Base-by-base conservation (phyloP, 2,329 filamentous ascomycete genomes). In the Fusarium citri region DNA sequence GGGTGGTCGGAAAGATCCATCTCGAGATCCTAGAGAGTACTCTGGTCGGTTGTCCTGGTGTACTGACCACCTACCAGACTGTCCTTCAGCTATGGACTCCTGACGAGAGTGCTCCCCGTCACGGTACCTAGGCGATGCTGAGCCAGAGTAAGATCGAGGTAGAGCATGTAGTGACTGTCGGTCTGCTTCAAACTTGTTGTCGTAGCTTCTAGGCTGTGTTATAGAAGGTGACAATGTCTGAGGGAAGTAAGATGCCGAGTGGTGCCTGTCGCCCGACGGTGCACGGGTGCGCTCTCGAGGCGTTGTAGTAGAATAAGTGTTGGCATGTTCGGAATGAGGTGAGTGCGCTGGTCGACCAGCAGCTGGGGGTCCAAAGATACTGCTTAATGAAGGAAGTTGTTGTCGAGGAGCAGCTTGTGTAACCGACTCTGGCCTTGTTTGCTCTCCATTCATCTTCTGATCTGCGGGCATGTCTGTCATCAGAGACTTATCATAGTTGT, bases 311-410 rank as follows among this genome's bases (percentile, higher is more conserved):
- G 80, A 74, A 45, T 83, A 82, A 40, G 81, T 76, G 20, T 78
- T 77, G n/a, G 81, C 80, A 25, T 83, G 82, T 34, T 87, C 85
- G 22, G 82, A 81, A 23, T 80, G 75, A 49, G 85, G 82, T 40
- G 86, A 85, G 63, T 82, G 80, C 51, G 83, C 72, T 26, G 83
- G 79, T 50, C 83, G 80, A 34, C 81, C 77, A 47, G 82, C 76
- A 8, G 83, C 78, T 14, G 83, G 80, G 8, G 84, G 84, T 5
- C 85, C 85, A 70, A 89, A 88, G 18, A 89, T 78, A 70, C 86
- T 88, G 77, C 85, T 88, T 68, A 89, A 72, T 8, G 87, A 84
- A 3, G 87, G 87, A 23, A 89, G 82, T 71, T 86, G 84, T 69
- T 86, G 85, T 60, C 82, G 80, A 49, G 75, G 64, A 23, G 76